phyloP scores from a whole-genome alignment of 768 basidiomycete genomes.

The Xerocomellus chrysenteron region DNA sequence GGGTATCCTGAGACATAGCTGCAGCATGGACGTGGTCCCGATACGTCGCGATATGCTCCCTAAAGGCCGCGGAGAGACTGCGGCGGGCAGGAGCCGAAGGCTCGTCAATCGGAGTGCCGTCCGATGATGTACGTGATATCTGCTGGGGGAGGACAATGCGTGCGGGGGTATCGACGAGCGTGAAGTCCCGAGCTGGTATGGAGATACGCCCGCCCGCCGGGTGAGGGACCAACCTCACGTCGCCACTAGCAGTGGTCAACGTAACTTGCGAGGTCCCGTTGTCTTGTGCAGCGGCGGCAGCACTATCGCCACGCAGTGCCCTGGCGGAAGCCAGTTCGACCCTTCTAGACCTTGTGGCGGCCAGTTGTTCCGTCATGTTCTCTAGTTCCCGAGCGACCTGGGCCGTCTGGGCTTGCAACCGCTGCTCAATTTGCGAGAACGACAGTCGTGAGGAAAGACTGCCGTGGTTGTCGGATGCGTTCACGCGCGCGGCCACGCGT shows the following conservation, averaged over 20 bases:
- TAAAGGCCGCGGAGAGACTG: constrained; percentile 21
- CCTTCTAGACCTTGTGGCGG: constrained; percentile 24
- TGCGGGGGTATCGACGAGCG: constrained; percentile 18
- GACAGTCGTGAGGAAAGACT: constrained; percentile 20
- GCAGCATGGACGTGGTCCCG: constrained; percentile 13
- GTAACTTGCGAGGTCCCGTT: neutral
- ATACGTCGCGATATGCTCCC: constrained; percentile 19
- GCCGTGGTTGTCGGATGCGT: constrained; percentile 17
- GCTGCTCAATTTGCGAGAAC: constrained; percentile 29
- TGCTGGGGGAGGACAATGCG: constrained; percentile 19
- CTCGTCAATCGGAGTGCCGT: constrained; percentile 21
- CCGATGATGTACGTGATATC: constrained; percentile 27
- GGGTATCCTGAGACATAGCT: constrained; percentile 12
- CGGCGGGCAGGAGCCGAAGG: constrained; percentile 12
- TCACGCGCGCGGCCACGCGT: constrained; percentile 33
- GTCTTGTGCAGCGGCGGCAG: neutral
- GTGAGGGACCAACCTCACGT: constrained; percentile 4
- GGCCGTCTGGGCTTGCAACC: constrained; percentile 28
- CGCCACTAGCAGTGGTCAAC: neutral
- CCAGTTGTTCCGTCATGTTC: constrained; percentile 30
- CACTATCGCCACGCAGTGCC: constrained; percentile 3
- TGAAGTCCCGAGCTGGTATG: constrained; percentile 16
- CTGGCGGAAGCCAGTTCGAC: constrained; percentile 19
- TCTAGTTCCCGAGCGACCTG: constrained; percentile 35
- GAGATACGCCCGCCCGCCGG: constrained; percentile 12